Percentiles rank a stretch among this genome's conserved stretches.
Conservation (phyloP, 2,329 filamentous ascomycete genomes). For the Sphaerulina populicola region DNA sequence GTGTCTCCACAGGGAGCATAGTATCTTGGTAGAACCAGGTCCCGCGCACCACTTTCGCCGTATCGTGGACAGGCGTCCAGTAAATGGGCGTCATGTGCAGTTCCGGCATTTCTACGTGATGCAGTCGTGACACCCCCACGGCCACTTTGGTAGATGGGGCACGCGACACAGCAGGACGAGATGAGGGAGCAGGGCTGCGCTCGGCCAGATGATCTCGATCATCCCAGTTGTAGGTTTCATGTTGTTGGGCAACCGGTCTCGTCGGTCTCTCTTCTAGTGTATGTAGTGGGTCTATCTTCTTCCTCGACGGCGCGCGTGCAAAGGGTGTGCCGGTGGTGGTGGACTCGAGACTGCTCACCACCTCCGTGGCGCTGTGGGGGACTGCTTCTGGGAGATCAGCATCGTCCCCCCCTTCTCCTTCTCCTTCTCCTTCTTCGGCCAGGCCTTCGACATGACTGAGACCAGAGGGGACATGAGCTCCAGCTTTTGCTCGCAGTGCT, state of each 20-base stretch:
- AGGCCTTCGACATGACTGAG: constrained; percentile 24
- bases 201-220: constrained; percentile 32
- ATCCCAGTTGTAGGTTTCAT: constrained; percentile 45
- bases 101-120: constrained; percentile 74
- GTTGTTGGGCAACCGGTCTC: constrained; percentile 28
- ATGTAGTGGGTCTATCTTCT: constrained; percentile 25
- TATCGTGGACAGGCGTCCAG: constrained; percentile 89
- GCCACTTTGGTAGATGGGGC: constrained; percentile 54
- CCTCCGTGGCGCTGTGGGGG: constrained; percentile 10
- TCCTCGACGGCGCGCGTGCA: constrained; percentile 42
- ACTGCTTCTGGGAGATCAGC: constrained; percentile 5
- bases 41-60: constrained; percentile 70
- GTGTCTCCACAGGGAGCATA: constrained; percentile 79
- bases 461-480: constrained; percentile 18
- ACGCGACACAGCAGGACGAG: constrained; percentile 27
- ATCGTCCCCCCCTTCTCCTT: constrained; percentile 4
- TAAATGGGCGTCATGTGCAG: constrained; percentile 90
- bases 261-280: constrained; percentile 21
- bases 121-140: constrained; percentile 81
- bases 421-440: constrained; percentile 9
- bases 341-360: constrained; percentile 16
- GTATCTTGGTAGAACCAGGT: constrained; percentile 98
- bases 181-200: constrained; percentile 23
- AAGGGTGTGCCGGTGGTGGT: constrained; percentile 44
- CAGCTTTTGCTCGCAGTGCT: constrained; percentile 4